Conservation (phyloP, 306 rosid genomes). For the Arachis stenosperma region DNA sequence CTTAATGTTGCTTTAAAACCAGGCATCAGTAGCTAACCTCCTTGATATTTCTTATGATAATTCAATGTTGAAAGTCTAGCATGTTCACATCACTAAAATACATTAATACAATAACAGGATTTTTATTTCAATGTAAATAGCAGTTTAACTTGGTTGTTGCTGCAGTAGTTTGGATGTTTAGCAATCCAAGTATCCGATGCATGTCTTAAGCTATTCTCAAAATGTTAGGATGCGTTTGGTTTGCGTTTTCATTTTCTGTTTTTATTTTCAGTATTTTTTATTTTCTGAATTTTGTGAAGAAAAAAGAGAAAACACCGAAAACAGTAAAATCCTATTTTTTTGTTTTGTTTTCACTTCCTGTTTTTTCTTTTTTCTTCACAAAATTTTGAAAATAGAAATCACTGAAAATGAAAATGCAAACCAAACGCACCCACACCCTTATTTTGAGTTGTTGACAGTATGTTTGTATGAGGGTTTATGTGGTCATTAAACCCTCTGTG, state of each 20-base stretch:
- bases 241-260: too few species aligned
- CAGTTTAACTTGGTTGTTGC: conserved; percentile 3
- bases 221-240: not conserved
- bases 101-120: not conserved
- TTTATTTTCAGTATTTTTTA: too few species aligned
- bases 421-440: too few species aligned
- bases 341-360: too few species aligned
- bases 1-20: conserved; percentile 21
- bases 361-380: too few species aligned
- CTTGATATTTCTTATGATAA: conserved; percentile 2
- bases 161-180: conserved; percentile 8
- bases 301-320: too few species aligned
- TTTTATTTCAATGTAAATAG: conserved; percentile 1
- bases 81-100: conserved; percentile 11
- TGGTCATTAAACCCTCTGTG: conserved; percentile 1
- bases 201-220: conserved; percentile 17
- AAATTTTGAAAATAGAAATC: too few species aligned
- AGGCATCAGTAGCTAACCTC: not conserved
- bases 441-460: not conserved
- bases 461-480: not conserved
- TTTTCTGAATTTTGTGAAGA: too few species aligned
- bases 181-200: not conserved
- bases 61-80: conserved; percentile 19
- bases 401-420: too few species aligned
- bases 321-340: too few species aligned